Conservation (phyloP, 2,329 filamentous ascomycete species). For the Pyrenophora tritici-repentis region DNA sequence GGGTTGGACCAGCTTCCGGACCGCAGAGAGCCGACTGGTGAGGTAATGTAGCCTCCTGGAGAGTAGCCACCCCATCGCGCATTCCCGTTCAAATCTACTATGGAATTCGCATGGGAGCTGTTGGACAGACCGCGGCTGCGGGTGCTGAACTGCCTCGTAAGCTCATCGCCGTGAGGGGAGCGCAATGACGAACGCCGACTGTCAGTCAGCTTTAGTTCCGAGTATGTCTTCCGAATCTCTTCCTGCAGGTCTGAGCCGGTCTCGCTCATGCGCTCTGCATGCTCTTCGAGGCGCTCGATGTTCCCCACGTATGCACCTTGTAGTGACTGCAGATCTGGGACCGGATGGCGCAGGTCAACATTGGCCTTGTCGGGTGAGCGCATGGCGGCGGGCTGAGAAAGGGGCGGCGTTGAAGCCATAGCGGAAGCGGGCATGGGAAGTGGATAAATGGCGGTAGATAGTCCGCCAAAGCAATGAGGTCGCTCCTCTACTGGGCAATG, state of each 20-base stretch:
- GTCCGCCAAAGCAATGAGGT: background rate
- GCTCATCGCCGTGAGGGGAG: slow-evolving; percentile 49
- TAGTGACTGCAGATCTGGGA: slow-evolving; percentile 65
- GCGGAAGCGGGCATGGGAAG: background rate
- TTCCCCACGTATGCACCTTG: slow-evolving; percentile 68
- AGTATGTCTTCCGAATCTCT: slow-evolving; percentile 74
- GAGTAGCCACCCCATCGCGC: slow-evolving; percentile 73
- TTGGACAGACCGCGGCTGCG: slow-evolving; percentile 50
- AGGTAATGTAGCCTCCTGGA: slow-evolving; percentile 69
- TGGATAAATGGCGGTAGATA: no score
- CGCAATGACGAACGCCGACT: slow-evolving; percentile 68
- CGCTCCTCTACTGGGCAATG: slow-evolving; percentile 5
- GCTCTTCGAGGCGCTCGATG: slow-evolving; percentile 75
- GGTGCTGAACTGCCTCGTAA: slow-evolving; percentile 29
- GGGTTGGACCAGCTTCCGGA: slow-evolving; percentile 54
- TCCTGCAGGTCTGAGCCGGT: slow-evolving; percentile 75
- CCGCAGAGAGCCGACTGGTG: slow-evolving; percentile 64
- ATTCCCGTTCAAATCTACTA: slow-evolving; percentile 69
- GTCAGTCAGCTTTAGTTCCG: slow-evolving; percentile 71
- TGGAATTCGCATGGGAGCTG: slow-evolving; percentile 60
- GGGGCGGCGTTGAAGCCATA: slow-evolving; percentile 33
- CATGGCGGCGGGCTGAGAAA: slow-evolving; percentile 25
- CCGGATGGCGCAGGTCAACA: slow-evolving; percentile 56
- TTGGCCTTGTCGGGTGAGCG: slow-evolving; percentile 25
- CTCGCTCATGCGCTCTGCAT: slow-evolving; percentile 73